Evolutionary conservation across 1,284 basidiomycete species (phyloP).

Genomic region (Phenoliferia sp.): DNA sequence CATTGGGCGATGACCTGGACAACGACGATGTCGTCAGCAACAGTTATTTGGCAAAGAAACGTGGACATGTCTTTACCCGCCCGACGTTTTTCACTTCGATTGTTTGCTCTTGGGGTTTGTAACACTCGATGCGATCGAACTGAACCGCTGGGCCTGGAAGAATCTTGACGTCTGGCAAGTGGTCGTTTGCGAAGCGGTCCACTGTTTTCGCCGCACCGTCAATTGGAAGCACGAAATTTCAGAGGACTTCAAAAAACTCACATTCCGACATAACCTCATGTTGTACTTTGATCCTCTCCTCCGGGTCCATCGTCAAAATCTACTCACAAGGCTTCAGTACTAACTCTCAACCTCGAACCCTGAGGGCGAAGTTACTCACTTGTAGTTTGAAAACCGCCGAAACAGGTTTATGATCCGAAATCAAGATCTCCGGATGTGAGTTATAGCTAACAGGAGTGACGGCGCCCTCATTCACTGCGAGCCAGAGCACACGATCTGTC

Average conservation of each 20-base stretch:
- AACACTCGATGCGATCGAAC: conserved; percentile 9
- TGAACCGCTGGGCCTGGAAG: conserved; percentile 19
- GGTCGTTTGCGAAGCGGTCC: conserved; percentile 4
- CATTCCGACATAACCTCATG: conserved; percentile 13
- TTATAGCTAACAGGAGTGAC: conserved; percentile 14
- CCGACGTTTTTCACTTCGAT: conserved; percentile 22
- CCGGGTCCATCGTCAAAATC: conserved; percentile 11
- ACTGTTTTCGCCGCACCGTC: conserved; percentile 13
- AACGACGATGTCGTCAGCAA: neutral
- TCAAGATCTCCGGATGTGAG: conserved; percentile 12
- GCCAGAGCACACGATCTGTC: conserved; percentile 42
- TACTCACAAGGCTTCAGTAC: neutral
- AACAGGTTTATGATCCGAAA: conserved; percentile 35
- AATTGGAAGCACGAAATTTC: neutral
- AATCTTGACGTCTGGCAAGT: conserved; percentile 21
- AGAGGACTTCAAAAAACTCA: neutral
- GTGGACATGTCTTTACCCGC: conserved; percentile 10
- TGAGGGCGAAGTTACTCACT: neutral
- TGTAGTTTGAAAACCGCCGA: conserved; percentile 19
- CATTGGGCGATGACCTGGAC: conserved; percentile 18
- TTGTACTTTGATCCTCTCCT: conserved; percentile 9
- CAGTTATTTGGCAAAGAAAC: neutral
- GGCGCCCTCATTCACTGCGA: conserved; percentile 4
- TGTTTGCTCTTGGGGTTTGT: neutral
- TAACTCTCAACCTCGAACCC: neutral